Evolutionary conservation across 2,329 filamentous ascomycete species (phyloP), one percentile per base, ranked within the genome.

Genomic region (Lachnellula hyalina): DNA sequence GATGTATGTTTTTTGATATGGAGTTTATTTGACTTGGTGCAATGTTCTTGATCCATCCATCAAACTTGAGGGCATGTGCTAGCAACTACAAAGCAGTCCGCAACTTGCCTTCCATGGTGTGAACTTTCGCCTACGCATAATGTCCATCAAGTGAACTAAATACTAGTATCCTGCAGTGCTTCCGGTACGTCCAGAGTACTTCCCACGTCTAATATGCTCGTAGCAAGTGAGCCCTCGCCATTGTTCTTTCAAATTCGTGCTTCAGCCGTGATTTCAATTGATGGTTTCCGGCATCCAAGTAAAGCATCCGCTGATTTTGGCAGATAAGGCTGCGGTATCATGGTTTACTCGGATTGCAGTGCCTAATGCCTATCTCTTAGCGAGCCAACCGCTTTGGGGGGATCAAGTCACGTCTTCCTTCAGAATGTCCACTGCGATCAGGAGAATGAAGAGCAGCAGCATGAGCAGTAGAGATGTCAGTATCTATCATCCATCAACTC

Each of bases 341-440:
- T 38, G 50, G 55, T 47, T 53, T 51, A 5, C 48, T 59, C 53
- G 59, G 53, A 52, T 59, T 49, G 51, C 36, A 32, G 35, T 55
- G 54, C 52, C 54, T 58, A 32, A 38, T 55, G 54, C 52, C 54
- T 58, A 61, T 54, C 51, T 47, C 32, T 49, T 23, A 36, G 17
- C 46, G 45, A 14, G 45, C 44, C 48, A 32, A 53, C 49, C 40
- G 25, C 25, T 49, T 45, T 47, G 36, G 19, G 25, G 14, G 25
- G 14, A 17, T 49, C 38, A 56, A 25, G n/a, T 46, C 38, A 57
- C 11, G 45, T 64, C 42, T 47, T 68, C 66, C 45, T 67, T 68
- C 9, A 46, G 52, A n/a, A 67, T 55, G 52, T 68, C 64, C 14
- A 69, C 63, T 4, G 61, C 60, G 12, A 69, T 51, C 28, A 67